phyloP scores from a whole-genome alignment of 2,329 filamentous ascomycete genomes.

The Penicillium sp. region DNA sequence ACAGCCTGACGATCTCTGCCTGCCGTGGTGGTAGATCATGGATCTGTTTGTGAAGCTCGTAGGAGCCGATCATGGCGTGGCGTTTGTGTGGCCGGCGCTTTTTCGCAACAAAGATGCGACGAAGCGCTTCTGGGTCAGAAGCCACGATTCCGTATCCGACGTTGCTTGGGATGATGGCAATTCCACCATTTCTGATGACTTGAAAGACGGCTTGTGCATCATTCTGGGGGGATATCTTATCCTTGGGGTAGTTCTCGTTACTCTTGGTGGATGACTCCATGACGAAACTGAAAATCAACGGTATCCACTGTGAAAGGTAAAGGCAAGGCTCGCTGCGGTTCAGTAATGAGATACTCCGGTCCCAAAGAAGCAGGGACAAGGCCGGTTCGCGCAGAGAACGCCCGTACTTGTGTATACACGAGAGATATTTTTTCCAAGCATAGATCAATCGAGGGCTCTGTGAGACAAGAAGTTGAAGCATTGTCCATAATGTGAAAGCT shows the following conservation, averaged over 20 bases:
- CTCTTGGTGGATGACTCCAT: neutral
- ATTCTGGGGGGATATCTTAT: neutral
- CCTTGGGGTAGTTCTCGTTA: neutral
- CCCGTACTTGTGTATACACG: too few relatives aligned
- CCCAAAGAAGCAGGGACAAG: too few relatives aligned
- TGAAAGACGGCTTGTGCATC: slow-evolving; percentile 27
- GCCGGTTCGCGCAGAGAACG: too few relatives aligned
- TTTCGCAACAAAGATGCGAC: slow-evolving; percentile 26
- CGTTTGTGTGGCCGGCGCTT: slow-evolving; percentile 27
- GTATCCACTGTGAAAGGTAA: neutral
- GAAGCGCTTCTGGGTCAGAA: slow-evolving; percentile 21
- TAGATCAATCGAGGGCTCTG: neutral
- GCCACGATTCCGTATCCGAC: slow-evolving; percentile 33
- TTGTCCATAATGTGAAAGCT: neutral
- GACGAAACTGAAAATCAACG: neutral
- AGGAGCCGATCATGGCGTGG: slow-evolving; percentile 33
- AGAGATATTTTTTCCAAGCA: neutral
- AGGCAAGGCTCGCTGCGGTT: neutral
- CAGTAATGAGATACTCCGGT: neutral
- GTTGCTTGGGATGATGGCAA: slow-evolving; percentile 31
- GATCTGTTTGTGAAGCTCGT: slow-evolving; percentile 26
- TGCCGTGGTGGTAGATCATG: slow-evolving; percentile 22
- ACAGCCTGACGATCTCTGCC: slow-evolving; percentile 21
- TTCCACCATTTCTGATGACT: slow-evolving; percentile 25
- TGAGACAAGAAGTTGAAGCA: neutral